Conservation (phyloP, 441 rosid species). For the Populus hybrid region DNA sequence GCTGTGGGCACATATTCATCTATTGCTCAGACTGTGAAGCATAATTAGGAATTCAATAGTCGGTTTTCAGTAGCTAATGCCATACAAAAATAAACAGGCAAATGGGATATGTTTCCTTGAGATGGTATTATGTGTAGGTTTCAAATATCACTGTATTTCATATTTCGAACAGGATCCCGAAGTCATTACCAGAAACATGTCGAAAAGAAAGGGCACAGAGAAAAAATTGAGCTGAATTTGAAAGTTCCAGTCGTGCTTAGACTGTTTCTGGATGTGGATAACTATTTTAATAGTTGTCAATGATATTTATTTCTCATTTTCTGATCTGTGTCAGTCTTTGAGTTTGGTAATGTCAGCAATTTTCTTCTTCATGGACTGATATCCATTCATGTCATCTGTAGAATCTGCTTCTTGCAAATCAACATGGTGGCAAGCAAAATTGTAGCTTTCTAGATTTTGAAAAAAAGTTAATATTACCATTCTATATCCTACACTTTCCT, state of each 20-base stretch:
- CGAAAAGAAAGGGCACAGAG: no score
- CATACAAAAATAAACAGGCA: no score
- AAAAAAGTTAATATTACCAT: neutral
- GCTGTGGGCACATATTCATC: conserved; percentile 38
- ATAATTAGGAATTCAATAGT: neutral
- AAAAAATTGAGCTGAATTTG: no score
- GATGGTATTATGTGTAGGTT: no score
- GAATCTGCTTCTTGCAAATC: neutral
- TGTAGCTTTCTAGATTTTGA: neutral
- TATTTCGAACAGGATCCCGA: no score
- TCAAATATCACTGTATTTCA: no score
- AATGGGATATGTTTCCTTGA: no score
- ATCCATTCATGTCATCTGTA: neutral
- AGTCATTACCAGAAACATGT: no score
- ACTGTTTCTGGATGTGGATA: no score
- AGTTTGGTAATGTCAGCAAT: neutral
- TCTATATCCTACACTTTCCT: neutral
- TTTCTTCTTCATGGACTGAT: neutral
- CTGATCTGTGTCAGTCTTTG: neutral
- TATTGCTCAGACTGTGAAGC: conserved; percentile 22
- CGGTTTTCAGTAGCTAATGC: no score
- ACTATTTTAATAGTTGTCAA: neutral
- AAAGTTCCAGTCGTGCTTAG: no score
- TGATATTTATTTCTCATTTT: neutral
- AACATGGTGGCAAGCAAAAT: neutral